Evolutionary conservation across 106 monocot genomes (phyloP).

Genomic region (Dendrobium nobile): DNA sequence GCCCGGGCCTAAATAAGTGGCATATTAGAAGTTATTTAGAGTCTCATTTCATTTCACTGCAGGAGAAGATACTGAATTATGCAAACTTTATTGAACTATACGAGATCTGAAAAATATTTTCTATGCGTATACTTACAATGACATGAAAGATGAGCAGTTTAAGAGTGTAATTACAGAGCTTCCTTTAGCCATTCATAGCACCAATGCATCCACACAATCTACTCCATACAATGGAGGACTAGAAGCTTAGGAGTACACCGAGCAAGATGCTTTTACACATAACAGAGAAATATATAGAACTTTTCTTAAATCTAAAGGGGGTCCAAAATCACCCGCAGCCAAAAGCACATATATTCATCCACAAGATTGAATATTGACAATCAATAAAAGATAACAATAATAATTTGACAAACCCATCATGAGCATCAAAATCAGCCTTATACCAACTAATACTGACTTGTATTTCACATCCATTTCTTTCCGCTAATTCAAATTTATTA

Average conservation of each 20-base stretch:
- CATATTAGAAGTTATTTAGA: background rate
- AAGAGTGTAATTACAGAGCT: background rate
- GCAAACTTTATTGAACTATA: background rate
- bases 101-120: too few species aligned
- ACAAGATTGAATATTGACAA: background rate
- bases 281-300: too few species aligned
- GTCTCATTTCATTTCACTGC: background rate
- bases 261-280: background rate
- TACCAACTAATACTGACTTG: background rate
- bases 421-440: background rate
- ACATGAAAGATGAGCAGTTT: background rate
- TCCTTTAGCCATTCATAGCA: background rate
- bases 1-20: slow-evolving; percentile 53
- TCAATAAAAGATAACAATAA: background rate
- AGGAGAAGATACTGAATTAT: background rate
- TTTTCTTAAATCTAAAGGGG: too few species aligned
- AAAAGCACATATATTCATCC: too few species aligned
- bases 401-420: background rate
- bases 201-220: background rate
- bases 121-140: background rate
- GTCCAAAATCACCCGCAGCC: too few species aligned
- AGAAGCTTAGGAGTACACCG: background rate
- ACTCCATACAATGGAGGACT: too few species aligned
- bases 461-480: too few species aligned
- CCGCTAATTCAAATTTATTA: too few species aligned